These are phyloP conservation scores for Dictyostelium discoideum DNA, from an alignment of 78 protist species.

Conservation along the genomic window dicty_2.7 NC_007090.3:3521001-3521500, in stretches of 20 bases:
- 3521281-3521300: slow-evolving; percentile 59
- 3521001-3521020: slow-evolving; percentile 13
- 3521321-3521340: not conserved
- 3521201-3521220: slow-evolving; percentile 14
- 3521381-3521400: not conserved
- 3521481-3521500: not conserved
- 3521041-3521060: slow-evolving; percentile 30
- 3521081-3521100: slow-evolving; percentile 49
- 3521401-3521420: not conserved
- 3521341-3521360: slow-evolving; percentile 54
- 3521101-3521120: not conserved
- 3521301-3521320: slow-evolving; percentile 21
- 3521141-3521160: not conserved
- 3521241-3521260: slow-evolving; percentile 39
- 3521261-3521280: not conserved
- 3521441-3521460: not conserved
- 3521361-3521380: slow-evolving; percentile 12
- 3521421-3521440: not conserved
- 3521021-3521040: slow-evolving; percentile 2
- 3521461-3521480: not conserved
- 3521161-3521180: not conserved
- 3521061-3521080: slow-evolving; percentile 47
- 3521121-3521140: not conserved
- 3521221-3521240: slow-evolving; percentile 32
- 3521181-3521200: not conserved